Evolutionary conservation across 225 moss, liverwort and hornwort species (phyloP).

Genomic region (Pseudisothecium myosuroides): DNA sequence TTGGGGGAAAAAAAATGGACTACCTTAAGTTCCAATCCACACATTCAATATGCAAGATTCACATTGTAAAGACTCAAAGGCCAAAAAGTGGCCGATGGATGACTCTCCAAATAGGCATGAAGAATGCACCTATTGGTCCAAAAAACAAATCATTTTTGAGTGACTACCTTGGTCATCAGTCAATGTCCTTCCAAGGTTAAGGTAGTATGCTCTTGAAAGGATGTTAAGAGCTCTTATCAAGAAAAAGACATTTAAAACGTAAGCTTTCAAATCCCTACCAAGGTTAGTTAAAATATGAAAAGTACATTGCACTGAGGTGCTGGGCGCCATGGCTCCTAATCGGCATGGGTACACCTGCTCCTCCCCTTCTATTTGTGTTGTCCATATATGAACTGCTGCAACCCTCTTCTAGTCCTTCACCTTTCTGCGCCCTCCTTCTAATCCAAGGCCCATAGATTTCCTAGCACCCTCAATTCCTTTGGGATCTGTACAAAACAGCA

Average conservation of each 20-base stretch:
- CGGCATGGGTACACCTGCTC: neutral
- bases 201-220: too few relatives aligned
- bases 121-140: neutral
- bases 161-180: neutral
- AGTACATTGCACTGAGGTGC: neutral
- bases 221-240: too few relatives aligned
- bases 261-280: neutral
- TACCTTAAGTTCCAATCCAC: neutral
- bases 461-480: constrained; percentile 86
- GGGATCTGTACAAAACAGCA: constrained; percentile 44
- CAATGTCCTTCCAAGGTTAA: too few relatives aligned
- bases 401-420: constrained; percentile 33
- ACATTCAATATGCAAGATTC: neutral
- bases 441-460: constrained; percentile 82
- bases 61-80: neutral
- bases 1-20: too few relatives aligned
- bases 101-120: neutral
- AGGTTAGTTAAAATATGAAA: neutral
- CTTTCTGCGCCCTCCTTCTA: constrained; percentile 70
- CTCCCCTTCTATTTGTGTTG: neutral
- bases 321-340: neutral
- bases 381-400: neutral
- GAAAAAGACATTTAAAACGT: too few relatives aligned
- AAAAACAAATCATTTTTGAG: neutral
- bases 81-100: neutral